Conservation (phyloP, 23 red algal species). For the Chondrus crispus region DNA sequence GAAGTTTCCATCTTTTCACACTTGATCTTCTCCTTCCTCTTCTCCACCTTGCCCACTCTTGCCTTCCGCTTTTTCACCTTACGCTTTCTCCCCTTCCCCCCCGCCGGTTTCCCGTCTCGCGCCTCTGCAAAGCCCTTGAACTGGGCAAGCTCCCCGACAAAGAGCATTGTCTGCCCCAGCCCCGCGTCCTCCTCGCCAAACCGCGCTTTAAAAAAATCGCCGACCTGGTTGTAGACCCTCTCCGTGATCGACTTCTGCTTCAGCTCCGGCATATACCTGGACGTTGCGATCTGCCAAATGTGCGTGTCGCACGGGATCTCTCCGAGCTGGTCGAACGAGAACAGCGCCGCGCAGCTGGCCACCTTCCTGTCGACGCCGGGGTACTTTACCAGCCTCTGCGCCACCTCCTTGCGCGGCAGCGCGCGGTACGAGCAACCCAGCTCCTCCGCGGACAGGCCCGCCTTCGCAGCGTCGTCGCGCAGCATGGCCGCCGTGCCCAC, state of each 20-base stretch:
- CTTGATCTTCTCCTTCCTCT: no score
- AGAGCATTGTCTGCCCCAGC: slow-evolving; percentile 75
- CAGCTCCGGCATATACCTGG: slow-evolving; percentile 67
- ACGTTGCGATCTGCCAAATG: slow-evolving; percentile 87
- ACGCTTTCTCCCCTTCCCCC: no score
- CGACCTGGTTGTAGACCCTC: slow-evolving; percentile 64
- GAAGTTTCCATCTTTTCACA: no score
- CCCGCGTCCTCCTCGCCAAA: slow-evolving; percentile 80
- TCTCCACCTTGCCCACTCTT: no score
- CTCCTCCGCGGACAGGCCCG: slow-evolving; percentile 25
- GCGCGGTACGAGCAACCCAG: slow-evolving; percentile 48
- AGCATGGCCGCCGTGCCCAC: slow-evolving; percentile 46
- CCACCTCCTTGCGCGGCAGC: slow-evolving; percentile 48
- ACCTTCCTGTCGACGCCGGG: slow-evolving; percentile 93
- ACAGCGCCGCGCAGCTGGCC: slow-evolving; percentile 78
- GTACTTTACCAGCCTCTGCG: slow-evolving; percentile 37
- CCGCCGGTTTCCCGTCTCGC: no score
- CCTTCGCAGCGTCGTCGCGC: background rate
- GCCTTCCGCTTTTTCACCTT: no score
- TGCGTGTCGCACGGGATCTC: slow-evolving; percentile 94
- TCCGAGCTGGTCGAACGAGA: slow-evolving; percentile 77
- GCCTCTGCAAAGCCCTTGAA: no score
- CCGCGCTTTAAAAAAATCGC: slow-evolving; percentile 62
- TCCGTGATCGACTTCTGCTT: slow-evolving; percentile 78
- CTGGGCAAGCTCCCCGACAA: slow-evolving; percentile 66